Base-by-base conservation (phyloP, 1,139 yeast genomes). In the Zygosaccharomyces pseudobailii region DNA sequence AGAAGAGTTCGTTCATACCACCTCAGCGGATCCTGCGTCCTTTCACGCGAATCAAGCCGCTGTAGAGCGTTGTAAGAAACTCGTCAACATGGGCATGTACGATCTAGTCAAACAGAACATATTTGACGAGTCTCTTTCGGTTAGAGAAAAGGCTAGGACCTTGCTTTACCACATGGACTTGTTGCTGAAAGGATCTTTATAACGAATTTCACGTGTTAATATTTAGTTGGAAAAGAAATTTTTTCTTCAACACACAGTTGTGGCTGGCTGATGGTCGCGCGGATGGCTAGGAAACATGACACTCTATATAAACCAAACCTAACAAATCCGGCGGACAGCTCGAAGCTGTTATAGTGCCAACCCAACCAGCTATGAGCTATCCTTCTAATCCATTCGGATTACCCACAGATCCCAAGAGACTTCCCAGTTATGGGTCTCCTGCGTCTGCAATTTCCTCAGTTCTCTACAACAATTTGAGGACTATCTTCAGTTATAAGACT, bases 401-500 rank as follows among this genome's bases (percentile, higher is more conserved):
- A 31, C 73, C 81, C 23, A 72, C 76, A 31, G 86, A 81, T 62
- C 85, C 87, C 10, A 65, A 69, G 42, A 67, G 73, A 36, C 58
- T 84, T 43, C 71, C 78, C 13, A 71, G 69, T 40, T 79, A 82
- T 60, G 72, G 81, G 40, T 76, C 87, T n/a, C 80, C 87, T n/a
- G 52, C 51, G 4, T 46, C 55, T 33, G 56, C 86, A 40, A 76
- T 87, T 51, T 76, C 80, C 59, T 86, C 86, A 55, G 75, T 85
- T 5, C 70, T 85, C 34, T 87, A 84, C 64, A 71, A 84, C 31
- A 68, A 83, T 51, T 74, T 84, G 41, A 73, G 77, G 54, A 76
- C 80, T 56, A 74, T 89, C 46, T 89, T 89, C 69, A 78, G 84
- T 50, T 89, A 85, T 58, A 80, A 77, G 51, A 71, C 84, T 50